These are phyloP conservation scores for Cinchona pubescens DNA, from an alignment of 257 asterid genomes.

Conservation along the genomic window DNA sequence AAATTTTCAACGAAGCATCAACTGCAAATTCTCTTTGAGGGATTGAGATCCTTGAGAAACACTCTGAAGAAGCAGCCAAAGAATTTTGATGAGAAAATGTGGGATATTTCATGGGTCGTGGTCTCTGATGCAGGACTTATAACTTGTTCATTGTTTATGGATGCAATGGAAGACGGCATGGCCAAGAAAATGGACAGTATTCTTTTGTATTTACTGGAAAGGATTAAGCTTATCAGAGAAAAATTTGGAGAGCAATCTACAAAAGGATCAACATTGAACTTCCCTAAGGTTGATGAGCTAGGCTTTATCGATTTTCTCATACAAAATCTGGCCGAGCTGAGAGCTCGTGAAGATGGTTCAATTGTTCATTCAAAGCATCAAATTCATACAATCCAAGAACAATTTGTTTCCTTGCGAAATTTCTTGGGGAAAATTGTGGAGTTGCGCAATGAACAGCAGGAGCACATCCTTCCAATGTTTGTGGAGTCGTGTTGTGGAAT, in stretches of 20 bases:
- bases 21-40: slow-evolving; percentile 3
- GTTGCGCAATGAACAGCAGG: neutral
- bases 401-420: neutral
- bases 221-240: neutral
- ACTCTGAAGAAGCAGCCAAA: slow-evolving; percentile 1
- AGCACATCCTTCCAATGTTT: neutral
- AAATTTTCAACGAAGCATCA: slow-evolving; percentile 3
- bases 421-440: neutral
- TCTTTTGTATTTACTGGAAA: neutral
- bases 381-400: neutral
- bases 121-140: neutral
- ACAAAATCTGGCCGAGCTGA: neutral
- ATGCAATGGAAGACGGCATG: neutral
- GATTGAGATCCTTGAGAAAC: slow-evolving; percentile 1
- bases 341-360: neutral
- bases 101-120: neutral
- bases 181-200: neutral
- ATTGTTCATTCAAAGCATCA: neutral
- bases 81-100: no score
- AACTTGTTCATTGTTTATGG: neutral
- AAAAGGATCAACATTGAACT: neutral
- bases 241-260: no score
- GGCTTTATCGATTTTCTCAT: slow-evolving; percentile 1
- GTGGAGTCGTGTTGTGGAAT: neutral
- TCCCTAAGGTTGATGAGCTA: neutral